Base-by-base conservation (phyloP, 2,329 filamentous ascomycete genomes). In the Xenosphaeropsis pyriputrescens region DNA sequence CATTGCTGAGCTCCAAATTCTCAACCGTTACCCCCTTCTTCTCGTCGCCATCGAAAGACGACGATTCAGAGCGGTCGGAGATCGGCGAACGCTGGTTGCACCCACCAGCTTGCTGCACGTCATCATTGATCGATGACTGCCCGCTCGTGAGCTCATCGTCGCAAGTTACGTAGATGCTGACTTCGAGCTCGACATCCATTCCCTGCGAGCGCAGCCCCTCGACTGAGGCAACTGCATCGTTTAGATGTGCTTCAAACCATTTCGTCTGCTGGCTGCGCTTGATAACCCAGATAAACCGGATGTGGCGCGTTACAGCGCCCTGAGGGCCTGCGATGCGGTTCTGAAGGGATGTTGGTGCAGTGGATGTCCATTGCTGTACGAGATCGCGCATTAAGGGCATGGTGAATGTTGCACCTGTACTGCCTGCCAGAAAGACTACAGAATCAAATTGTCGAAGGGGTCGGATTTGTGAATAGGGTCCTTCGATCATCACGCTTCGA, bases 341-440 rank as follows among this genome's bases (percentile, higher is more conserved):
- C 38, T 35, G 18, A 19, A 48, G 22, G 42, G 39, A 26, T 47
- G 56, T 30, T 61, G 56, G 33, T 48, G 50, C 30, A 49, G 57
- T 61, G 61, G 69, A 17, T 29, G 29, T 42, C 43, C 47, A 49
- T 40, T 49, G 43, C 31, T 47, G 43, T 13, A 51, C 43, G 16
- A 89, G 86, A 73, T 80, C 81, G 17, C 75, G 75, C 47, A 79
- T 94, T 49, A 94, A 94, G 59, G 83, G 89, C 51, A 70, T 95
- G 18, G 77, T 98, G 39, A 93, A 98, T 56, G 89, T 71, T 17
- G 67, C 68, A 2, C 75, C 75, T 34, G 69, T 75, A 14, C 70
- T 70, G 16, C 72, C 72, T 6, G 73, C 71, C 7, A 79, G 55
- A 1, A 79, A 52, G 1, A 78, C 57, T 2, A 76, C 61, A 39